Evolutionary conservation across 2,329 filamentous ascomycete genomes (phyloP).

Genomic region (Aspergillus fumigatus): DNA sequence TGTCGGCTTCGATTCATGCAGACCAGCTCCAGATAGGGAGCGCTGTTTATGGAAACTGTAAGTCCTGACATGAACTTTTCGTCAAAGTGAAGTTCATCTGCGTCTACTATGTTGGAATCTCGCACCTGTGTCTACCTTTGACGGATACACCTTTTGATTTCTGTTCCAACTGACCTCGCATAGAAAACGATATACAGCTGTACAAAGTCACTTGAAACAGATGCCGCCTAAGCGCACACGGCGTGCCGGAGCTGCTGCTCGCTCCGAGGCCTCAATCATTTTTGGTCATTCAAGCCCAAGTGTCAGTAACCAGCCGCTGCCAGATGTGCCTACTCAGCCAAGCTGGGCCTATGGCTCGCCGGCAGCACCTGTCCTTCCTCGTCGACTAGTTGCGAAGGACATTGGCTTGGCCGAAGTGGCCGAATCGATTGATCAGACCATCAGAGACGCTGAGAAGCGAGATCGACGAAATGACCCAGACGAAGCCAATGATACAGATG

Average conservation of each 20-base stretch:
- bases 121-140: background rate
- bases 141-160: background rate
- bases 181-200: background rate
- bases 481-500: slow-evolving; percentile 1
- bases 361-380: slow-evolving; percentile 31
- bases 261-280: slow-evolving; percentile 11
- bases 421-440: slow-evolving; percentile 27
- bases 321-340: slow-evolving; percentile 34
- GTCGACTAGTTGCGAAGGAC: slow-evolving; percentile 26
- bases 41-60: background rate
- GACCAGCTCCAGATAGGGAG: background rate
- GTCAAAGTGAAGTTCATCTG: background rate
- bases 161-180: background rate
- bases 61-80: background rate
- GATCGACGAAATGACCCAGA: slow-evolving; percentile 22
- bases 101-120: background rate
- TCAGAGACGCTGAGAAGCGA: slow-evolving; percentile 20
- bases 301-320: slow-evolving; percentile 24
- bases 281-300: slow-evolving; percentile 17
- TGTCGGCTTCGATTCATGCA: background rate
- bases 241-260: slow-evolving; percentile 10
- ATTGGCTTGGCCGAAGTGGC: slow-evolving; percentile 31
- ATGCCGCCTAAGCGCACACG: slow-evolving; percentile 26
- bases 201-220: background rate
- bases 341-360: slow-evolving; percentile 40